Percentiles rank a stretch among this genome's conserved stretches.
Evolutionary conservation across 768 basidiomycete species (phyloP).

Genomic region (Clitopilus passeckerianus): DNA sequence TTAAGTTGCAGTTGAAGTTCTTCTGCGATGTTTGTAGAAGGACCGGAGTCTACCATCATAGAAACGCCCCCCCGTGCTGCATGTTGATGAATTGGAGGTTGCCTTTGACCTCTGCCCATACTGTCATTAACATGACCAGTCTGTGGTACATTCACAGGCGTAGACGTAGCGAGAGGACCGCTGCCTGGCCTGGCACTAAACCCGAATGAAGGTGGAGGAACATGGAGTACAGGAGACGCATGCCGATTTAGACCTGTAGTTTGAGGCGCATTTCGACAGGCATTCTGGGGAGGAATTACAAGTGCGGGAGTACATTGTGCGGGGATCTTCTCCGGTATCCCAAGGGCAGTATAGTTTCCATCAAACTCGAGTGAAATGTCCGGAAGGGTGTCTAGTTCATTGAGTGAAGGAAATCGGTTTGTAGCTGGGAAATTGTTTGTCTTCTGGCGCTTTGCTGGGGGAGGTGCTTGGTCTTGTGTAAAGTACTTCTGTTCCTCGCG

Average conservation of each 20-base stretch:
- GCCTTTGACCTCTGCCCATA: not conserved
- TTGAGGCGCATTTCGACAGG: not conserved
- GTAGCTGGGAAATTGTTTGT: constrained; percentile 32
- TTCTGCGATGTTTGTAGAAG: constrained; percentile 7
- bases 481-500: constrained; percentile 46
- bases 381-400: constrained; percentile 51
- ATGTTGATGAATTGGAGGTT: not conserved
- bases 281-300: not conserved
- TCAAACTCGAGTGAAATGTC: constrained; percentile 58
- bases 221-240: no score
- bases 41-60: not conserved
- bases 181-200: not conserved
- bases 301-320: no score
- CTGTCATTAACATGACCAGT: not conserved
- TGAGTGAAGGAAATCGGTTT: constrained; percentile 15
- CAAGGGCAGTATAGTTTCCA: constrained; percentile 45
- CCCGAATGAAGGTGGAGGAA: no score
- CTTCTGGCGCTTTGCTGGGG: constrained; percentile 50
- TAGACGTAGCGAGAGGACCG: not conserved
- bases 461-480: constrained; percentile 26
- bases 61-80: not conserved
- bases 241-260: not conserved
- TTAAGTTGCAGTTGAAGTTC: constrained; percentile 1
- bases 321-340: no score
- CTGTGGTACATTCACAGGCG: not conserved